phyloP scores from a whole-genome alignment of 2,329 filamentous ascomycete genomes.

The Colletotrichum sojae region DNA sequence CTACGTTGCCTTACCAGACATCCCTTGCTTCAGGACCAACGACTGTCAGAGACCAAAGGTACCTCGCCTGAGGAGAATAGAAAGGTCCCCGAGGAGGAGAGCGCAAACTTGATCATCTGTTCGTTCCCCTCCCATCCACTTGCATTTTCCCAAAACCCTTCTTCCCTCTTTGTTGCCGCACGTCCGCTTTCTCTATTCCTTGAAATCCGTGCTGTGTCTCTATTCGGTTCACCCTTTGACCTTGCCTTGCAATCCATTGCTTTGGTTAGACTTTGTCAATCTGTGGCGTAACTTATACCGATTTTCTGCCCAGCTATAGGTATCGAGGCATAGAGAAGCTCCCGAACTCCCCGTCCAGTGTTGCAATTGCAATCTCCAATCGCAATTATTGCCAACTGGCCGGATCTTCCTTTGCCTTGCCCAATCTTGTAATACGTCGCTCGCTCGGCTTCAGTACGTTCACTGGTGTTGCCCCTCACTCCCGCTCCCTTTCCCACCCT shows the following conservation, averaged over 20 bases:
- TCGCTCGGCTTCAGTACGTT: conserved; percentile 18
- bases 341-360: conserved; percentile 20
- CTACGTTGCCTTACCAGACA: conserved; percentile 2
- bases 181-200: conserved; percentile 2
- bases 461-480: conserved; percentile 5
- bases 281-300: conserved; percentile 37
- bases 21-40: not conserved
- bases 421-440: conserved; percentile 22
- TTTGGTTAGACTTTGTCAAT: conserved; percentile 28
- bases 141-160: conserved; percentile 20
- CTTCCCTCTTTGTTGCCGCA: conserved; percentile 24
- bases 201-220: conserved; percentile 6
- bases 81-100: conserved; percentile 14
- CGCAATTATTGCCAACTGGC: conserved; percentile 13
- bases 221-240: conserved; percentile 26
- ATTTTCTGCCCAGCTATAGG: conserved; percentile 25
- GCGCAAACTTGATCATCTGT: conserved; percentile 33
- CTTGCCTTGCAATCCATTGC: conserved; percentile 25
- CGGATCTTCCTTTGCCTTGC: conserved; percentile 12
- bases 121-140: conserved; percentile 24
- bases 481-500: not conserved
- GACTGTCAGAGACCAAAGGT: not conserved
- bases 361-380: conserved; percentile 22
- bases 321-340: conserved; percentile 35
- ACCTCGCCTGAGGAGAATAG: not conserved